Conservation (phyloP, 2,329 filamentous ascomycete species). For the Ascochyta clinopodiicola region DNA sequence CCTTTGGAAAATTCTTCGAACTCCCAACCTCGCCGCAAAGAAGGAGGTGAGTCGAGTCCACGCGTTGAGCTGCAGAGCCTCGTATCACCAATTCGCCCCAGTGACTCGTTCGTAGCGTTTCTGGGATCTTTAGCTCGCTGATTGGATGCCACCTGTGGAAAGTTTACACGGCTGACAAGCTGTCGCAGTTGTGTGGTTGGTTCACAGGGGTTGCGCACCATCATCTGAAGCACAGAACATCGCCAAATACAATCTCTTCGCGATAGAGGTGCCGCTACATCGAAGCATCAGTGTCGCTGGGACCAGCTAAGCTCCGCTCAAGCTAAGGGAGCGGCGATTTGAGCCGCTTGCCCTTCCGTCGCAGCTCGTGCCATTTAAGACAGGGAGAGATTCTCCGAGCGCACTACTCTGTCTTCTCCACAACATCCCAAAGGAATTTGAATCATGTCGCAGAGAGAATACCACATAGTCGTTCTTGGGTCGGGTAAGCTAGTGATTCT, state of each 20-base stretch:
- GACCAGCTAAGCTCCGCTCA: constrained; percentile 28
- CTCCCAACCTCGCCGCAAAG: constrained; percentile 32
- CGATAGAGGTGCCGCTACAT: constrained; percentile 23
- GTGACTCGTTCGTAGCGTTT: constrained; percentile 23
- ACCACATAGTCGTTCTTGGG: constrained; percentile 53
- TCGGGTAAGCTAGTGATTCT: constrained; percentile 43
- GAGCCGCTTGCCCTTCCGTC: constrained; percentile 40
- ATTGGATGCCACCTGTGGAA: constrained; percentile 28
- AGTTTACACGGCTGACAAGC: constrained; percentile 36
- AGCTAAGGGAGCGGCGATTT: constrained; percentile 35
- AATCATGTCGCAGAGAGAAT: constrained; percentile 51
- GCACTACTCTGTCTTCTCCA: constrained; percentile 15
- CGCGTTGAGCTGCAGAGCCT: constrained; percentile 16
- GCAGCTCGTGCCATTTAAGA: constrained; percentile 36
- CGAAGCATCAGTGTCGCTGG: constrained; percentile 26
- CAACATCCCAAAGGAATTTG: constrained; percentile 15
- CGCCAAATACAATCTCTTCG: constrained; percentile 26
- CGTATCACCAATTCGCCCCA: constrained; percentile 20
- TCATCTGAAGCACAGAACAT: constrained; percentile 25
- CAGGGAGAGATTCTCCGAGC: constrained; percentile 24
- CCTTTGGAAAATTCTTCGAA: constrained; percentile 22
- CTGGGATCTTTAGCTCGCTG: constrained; percentile 19
- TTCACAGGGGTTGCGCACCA: constrained; percentile 31
- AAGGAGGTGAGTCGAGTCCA: constrained; percentile 26
- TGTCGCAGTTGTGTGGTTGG: constrained; percentile 38